Conservation (phyloP, 306 rosid species). For the Sindora glabra region DNA sequence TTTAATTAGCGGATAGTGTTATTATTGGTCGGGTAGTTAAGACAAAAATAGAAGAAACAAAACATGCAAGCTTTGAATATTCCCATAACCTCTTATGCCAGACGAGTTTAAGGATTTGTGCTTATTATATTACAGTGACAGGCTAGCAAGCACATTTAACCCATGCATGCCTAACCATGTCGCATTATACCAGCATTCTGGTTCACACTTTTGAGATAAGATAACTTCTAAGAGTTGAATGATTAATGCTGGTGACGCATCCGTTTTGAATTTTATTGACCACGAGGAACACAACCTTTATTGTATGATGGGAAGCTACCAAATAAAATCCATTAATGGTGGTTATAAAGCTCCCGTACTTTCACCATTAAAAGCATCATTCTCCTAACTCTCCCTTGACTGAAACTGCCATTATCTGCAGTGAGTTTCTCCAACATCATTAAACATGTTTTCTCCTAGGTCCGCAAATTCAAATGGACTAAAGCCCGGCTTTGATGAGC, state of each 20-base stretch:
- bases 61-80: background rate
- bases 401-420: background rate
- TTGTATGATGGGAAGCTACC: background rate
- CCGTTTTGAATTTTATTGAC: background rate
- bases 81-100: background rate
- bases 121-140: background rate
- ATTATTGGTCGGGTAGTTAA: no score
- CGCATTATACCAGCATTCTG: background rate
- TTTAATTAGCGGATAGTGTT: background rate
- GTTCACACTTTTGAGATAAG: background rate
- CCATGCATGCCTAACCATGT: background rate
- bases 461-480: constrained; percentile 19
- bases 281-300: constrained; percentile 8
- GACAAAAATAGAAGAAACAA: background rate
- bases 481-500: constrained; percentile 44
- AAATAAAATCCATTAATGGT: background rate
- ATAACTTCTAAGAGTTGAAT: background rate
- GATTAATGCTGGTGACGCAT: background rate
- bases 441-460: constrained; percentile 23
- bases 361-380: background rate
- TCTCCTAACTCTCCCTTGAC: constrained; percentile 11
- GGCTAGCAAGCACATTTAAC: constrained; percentile 10
- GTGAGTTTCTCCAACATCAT: background rate
- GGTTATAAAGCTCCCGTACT: background rate
- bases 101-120: background rate